Percentiles rank a stretch among this genome's conserved stretches.
Evolutionary conservation across 2,329 filamentous ascomycete genomes (phyloP).

Genomic region (Epichloe aotearoae): DNA sequence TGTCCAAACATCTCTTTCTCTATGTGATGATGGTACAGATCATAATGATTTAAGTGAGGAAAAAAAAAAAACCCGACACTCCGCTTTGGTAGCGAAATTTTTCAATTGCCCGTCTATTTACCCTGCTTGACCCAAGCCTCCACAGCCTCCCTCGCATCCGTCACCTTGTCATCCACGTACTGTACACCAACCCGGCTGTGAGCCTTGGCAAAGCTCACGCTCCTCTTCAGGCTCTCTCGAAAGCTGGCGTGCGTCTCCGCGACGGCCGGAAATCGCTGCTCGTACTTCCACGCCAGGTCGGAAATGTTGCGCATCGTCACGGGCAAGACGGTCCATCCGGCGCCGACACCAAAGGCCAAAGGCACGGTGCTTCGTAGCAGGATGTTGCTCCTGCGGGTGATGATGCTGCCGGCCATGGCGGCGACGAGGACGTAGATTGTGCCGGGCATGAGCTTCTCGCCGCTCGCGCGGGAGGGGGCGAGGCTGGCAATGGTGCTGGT

Average conservation of each 20-base stretch:
- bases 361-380: slow-evolving; percentile 67
- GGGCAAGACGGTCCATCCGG: slow-evolving; percentile 75
- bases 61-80: background rate
- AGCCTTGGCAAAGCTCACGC: slow-evolving; percentile 59
- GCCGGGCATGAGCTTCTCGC: slow-evolving; percentile 82
- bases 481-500: slow-evolving; percentile 80
- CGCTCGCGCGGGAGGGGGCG: slow-evolving; percentile 71
- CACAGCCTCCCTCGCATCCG: slow-evolving; percentile 58
- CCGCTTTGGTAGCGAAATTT: background rate
- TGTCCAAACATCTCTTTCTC: slow-evolving; percentile 7
- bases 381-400: slow-evolving; percentile 77
- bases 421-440: slow-evolving; percentile 85
- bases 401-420: slow-evolving; percentile 87
- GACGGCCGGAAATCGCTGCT: slow-evolving; percentile 74
- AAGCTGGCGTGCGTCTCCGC: slow-evolving; percentile 67
- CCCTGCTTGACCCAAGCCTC: slow-evolving; percentile 90
- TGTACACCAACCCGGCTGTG: slow-evolving; percentile 57
- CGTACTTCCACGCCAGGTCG: slow-evolving; percentile 80
- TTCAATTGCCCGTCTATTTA: slow-evolving; percentile 37
- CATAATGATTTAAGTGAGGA: background rate
- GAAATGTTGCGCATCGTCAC: slow-evolving; percentile 83
- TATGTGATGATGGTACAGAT: slow-evolving; percentile 26
- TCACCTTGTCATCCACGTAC: slow-evolving; percentile 72
- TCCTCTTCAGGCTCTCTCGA: slow-evolving; percentile 54
- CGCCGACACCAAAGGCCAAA: slow-evolving; percentile 64